Evolutionary conservation across 176 grass and related monocot genomes (phyloP).

Genomic region (Carex kokanica): DNA sequence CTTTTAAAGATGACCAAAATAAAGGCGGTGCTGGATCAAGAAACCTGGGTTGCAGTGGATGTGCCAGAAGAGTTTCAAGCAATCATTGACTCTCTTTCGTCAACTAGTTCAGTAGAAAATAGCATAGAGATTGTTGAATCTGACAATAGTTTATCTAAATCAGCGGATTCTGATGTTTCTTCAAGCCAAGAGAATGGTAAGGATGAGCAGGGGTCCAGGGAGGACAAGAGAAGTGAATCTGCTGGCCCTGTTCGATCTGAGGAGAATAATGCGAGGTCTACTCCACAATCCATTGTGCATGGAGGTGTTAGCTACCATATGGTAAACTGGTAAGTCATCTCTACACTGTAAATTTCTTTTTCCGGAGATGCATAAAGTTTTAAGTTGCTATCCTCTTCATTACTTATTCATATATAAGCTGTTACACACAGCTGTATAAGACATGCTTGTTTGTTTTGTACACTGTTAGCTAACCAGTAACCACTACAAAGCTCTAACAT

Average conservation of each 20-base stretch:
- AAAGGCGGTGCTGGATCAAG: slow-evolving; percentile 98
- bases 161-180: slow-evolving; percentile 37
- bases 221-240: slow-evolving; percentile 56
- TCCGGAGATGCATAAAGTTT: background rate
- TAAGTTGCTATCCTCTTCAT: background rate
- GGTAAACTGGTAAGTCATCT: slow-evolving; percentile 98
- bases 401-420: slow-evolving; percentile 20
- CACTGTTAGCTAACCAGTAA: background rate
- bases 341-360: slow-evolving; percentile 14
- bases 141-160: slow-evolving; percentile 34
- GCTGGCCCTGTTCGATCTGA: slow-evolving; percentile 44
- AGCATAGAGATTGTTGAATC: slow-evolving; percentile 46
- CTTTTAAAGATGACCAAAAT: slow-evolving; percentile 90
- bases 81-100: slow-evolving; percentile 82
- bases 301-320: slow-evolving; percentile 98
- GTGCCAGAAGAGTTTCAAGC: slow-evolving; percentile 94
- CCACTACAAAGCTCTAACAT: slow-evolving; percentile 1
- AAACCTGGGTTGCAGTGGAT: slow-evolving; percentile 86
- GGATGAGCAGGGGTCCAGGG: slow-evolving; percentile 27
- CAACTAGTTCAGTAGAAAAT: slow-evolving; percentile 59
- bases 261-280: slow-evolving; percentile 42
- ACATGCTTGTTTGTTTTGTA: slow-evolving; percentile 6
- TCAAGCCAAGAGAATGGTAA: slow-evolving; percentile 52
- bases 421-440: background rate
- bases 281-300: slow-evolving; percentile 65